Conservation (phyloP, 371 early-diverging fungal species). For the Blastocladiella emersonii region DNA sequence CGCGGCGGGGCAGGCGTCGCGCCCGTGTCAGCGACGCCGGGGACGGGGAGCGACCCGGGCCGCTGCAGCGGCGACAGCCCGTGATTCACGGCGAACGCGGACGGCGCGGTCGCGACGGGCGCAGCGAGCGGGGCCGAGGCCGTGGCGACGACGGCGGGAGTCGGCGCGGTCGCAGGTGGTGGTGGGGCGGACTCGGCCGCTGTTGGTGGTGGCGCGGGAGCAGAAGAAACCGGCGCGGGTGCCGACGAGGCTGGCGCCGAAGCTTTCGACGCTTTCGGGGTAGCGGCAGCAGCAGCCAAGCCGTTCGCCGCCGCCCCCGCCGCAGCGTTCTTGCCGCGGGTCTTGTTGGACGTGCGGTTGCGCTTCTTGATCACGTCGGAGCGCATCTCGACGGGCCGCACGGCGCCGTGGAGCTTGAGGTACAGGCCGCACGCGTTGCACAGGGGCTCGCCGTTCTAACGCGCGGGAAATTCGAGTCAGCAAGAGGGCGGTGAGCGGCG, state of each 20-base stretch:
- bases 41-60: background rate
- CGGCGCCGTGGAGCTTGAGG: slow-evolving; percentile 28
- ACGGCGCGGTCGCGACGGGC: no score
- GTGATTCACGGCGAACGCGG: no score
- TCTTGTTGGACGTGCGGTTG: background rate
- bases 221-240: slow-evolving; percentile 20
- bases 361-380: slow-evolving; percentile 8
- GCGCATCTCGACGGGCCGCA: slow-evolving; percentile 10
- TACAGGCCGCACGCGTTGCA: slow-evolving; percentile 61
- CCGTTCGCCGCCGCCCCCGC: slow-evolving; percentile 24
- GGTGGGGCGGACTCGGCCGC: slow-evolving; percentile 13
- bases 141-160: slow-evolving; percentile 9
- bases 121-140: no score
- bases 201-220: slow-evolving; percentile 12
- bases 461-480: no score
- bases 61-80: slow-evolving; percentile 15
- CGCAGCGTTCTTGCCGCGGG: slow-evolving; percentile 24
- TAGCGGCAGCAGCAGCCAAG: no score
- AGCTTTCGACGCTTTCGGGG: no score
- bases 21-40: no score
- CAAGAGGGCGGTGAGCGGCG: no score
- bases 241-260: slow-evolving; percentile 17
- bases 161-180: slow-evolving; percentile 15
- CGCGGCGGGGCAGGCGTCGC: no score
- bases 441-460: slow-evolving; percentile 17